Percentiles rank a stretch among this genome's conserved stretches.
Evolutionary conservation across 495 filamentous ascomycete genomes (phyloP).

Genomic region (Pyrenula massariospora): DNA sequence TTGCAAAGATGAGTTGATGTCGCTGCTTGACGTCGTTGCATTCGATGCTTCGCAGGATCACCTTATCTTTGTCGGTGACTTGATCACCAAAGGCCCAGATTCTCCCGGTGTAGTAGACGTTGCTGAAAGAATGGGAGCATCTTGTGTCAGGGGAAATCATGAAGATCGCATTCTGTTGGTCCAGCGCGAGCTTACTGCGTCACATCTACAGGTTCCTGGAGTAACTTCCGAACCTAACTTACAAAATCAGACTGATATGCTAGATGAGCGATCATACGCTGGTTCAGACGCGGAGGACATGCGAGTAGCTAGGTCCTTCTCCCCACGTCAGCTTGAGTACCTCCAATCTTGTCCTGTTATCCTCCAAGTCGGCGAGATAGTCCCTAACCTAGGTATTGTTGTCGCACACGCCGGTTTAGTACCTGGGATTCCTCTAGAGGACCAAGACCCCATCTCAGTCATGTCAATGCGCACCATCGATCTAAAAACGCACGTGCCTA

Average conservation of each 20-base stretch:
- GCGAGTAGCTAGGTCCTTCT: constrained; percentile 38
- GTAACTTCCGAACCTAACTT: constrained; percentile 9
- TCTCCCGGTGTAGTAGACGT: constrained; percentile 67
- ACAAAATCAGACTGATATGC: constrained; percentile 6
- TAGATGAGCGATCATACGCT: constrained; percentile 19
- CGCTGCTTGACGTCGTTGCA: constrained; percentile 53
- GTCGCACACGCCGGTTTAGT: constrained; percentile 81
- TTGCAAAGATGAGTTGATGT: constrained; percentile 52
- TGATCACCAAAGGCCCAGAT: constrained; percentile 83
- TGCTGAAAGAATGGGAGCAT: constrained; percentile 55
- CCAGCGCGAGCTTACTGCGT: constrained; percentile 24
- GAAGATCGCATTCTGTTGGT: constrained; percentile 67
- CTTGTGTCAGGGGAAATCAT: constrained; percentile 84
- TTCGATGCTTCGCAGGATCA: constrained; percentile 58
- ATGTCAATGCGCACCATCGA: constrained; percentile 90
- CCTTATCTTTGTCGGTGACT: constrained; percentile 70
- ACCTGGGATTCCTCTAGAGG: constrained; percentile 55
- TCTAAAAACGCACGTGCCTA: constrained; percentile 47
- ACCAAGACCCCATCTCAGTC: constrained; percentile 65
- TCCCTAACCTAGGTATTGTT: constrained; percentile 40
- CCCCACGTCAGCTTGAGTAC: constrained; percentile 55
- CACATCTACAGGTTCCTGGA: constrained; percentile 1
- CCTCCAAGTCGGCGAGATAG: constrained; percentile 51
- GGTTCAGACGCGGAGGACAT: constrained; percentile 28
- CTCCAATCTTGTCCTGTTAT: constrained; percentile 63